These are phyloP conservation scores for Tephrocybe sp. DNA, from an alignment of 768 basidiomycete species.

Conservation along the genomic window DNA sequence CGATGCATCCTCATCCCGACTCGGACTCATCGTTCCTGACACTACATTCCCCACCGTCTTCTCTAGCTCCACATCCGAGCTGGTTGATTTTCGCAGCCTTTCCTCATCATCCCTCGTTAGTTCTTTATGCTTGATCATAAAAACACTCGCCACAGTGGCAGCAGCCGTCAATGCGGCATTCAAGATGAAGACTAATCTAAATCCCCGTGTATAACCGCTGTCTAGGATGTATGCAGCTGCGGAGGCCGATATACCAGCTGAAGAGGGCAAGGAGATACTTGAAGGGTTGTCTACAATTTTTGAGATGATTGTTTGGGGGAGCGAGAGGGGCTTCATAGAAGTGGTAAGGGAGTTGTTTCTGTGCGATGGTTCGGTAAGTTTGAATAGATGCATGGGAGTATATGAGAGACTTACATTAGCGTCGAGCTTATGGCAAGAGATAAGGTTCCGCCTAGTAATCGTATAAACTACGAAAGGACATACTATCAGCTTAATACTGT, in stretches of 20 bases:
- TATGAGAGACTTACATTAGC: slow-evolving; percentile 41
- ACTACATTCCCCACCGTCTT: neutral
- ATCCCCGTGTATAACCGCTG: slow-evolving; percentile 55
- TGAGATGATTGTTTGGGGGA: slow-evolving; percentile 38
- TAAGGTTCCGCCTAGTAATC: slow-evolving; percentile 69
- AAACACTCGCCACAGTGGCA: slow-evolving; percentile 53
- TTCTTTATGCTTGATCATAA: slow-evolving; percentile 64
- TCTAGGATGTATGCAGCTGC: slow-evolving; percentile 43
- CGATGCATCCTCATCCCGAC: neutral
- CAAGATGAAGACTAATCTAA: slow-evolving; percentile 59
- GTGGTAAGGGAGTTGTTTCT: slow-evolving; percentile 50
- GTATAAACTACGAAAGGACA: slow-evolving; percentile 48
- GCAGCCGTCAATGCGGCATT: slow-evolving; percentile 54
- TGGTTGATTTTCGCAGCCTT: slow-evolving; percentile 40
- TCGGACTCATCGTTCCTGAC: neutral
- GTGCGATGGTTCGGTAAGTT: slow-evolving; percentile 9
- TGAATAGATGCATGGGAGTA: neutral
- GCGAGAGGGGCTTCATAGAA: slow-evolving; percentile 36
- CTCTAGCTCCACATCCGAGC: slow-evolving; percentile 1
- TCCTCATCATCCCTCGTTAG: slow-evolving; percentile 59
- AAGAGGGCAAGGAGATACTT: slow-evolving; percentile 28
- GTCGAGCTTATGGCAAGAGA: slow-evolving; percentile 63
- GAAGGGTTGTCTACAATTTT: slow-evolving; percentile 51
- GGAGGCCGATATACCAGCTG: slow-evolving; percentile 34
- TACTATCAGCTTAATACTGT: neutral